Evolutionary conservation across 208 protist species (phyloP).

Genomic region (Trichomonas tenax): DNA sequence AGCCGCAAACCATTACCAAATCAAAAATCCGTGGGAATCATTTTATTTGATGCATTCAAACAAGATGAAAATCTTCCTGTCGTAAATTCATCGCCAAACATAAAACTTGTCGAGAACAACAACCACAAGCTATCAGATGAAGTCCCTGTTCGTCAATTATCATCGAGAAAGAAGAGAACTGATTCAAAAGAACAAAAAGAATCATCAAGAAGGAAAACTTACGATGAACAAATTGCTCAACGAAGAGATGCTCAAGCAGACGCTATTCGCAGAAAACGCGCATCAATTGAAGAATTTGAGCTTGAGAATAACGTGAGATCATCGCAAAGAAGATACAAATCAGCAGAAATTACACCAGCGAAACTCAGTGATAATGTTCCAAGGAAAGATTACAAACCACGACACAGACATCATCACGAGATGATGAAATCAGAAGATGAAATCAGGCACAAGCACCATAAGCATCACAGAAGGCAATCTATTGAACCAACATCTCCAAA

Average conservation of each 20-base stretch:
- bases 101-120: no score
- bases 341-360: background rate
- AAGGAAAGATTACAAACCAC: background rate
- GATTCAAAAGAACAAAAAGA: background rate
- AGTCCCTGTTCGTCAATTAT: background rate
- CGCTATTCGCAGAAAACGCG: background rate
- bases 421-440: no score
- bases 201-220: background rate
- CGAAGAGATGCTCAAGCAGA: no score
- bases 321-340: background rate
- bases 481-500: background rate
- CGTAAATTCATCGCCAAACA: no score
- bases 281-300: background rate
- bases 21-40: background rate
- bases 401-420: background rate
- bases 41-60: background rate
- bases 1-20: background rate
- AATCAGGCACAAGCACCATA: background rate
- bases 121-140: background rate
- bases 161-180: background rate
- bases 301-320: background rate
- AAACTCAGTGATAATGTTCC: background rate
- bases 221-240: no score
- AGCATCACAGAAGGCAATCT: background rate
- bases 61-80: background rate